Conservation (phyloP, 2,329 filamentous ascomycete species). For the Hysterium pulicare region DNA sequence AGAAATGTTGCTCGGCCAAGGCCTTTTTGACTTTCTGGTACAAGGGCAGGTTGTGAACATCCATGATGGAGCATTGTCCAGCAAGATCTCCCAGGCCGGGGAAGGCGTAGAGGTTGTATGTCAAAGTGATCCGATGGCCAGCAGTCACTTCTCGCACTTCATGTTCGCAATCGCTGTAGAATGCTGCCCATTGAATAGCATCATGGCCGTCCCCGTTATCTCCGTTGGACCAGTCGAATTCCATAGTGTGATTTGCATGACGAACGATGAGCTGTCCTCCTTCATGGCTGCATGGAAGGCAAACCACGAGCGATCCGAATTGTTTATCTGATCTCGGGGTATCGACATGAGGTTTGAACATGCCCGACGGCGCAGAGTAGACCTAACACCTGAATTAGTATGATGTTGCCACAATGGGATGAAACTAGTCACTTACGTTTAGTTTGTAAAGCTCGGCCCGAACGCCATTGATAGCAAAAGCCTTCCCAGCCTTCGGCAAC, state of each 20-base stretch:
- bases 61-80: constrained; percentile 18
- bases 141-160: constrained; percentile 49
- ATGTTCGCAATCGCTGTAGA: constrained; percentile 54
- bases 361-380: constrained; percentile 51
- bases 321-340: constrained; percentile 49
- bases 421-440: constrained; percentile 41
- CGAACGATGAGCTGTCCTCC: constrained; percentile 46
- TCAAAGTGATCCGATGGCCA: constrained; percentile 56
- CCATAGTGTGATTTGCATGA: constrained; percentile 34
- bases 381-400: constrained; percentile 32
- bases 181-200: constrained; percentile 49
- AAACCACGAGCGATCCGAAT: constrained; percentile 55
- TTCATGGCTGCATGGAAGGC: constrained; percentile 40
- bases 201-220: background rate
- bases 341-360: constrained; percentile 53
- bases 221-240: constrained; percentile 43
- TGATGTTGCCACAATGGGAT: background rate
- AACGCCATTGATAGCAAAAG: constrained; percentile 32
- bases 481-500: constrained; percentile 25
- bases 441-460: constrained; percentile 57
- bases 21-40: constrained; percentile 31
- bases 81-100: constrained; percentile 32
- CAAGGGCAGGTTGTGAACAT: constrained; percentile 36
- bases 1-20: constrained; percentile 33
- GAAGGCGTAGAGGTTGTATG: constrained; percentile 55